phyloP scores from a whole-genome alignment of 257 asterid genomes.

The Cynanchum wilfordii region DNA sequence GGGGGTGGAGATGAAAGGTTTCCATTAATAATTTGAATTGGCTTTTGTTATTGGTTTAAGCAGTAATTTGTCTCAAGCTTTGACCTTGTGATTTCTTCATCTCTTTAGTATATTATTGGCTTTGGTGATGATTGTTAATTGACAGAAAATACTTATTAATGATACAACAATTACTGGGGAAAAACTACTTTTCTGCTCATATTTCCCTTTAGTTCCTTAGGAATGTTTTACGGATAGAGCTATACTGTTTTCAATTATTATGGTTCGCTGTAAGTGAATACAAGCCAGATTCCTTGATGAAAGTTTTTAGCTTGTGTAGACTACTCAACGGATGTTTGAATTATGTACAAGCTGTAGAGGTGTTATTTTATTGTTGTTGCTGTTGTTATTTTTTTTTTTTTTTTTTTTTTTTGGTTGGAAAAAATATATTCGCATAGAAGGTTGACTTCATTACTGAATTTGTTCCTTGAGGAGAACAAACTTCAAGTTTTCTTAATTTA shows the following conservation, averaged over 20 bases:
- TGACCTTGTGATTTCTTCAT: background rate
- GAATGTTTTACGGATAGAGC: background rate
- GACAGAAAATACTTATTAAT: background rate
- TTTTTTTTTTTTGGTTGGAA: no score
- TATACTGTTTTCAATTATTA: background rate
- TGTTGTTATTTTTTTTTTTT: no score
- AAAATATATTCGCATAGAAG: no score
- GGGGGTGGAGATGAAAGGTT: background rate
- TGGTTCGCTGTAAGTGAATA: background rate
- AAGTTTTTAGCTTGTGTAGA: background rate
- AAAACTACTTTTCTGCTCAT: constrained; percentile 6
- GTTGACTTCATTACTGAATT: background rate
- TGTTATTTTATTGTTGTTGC: background rate
- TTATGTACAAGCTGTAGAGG: background rate
- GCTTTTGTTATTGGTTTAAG: background rate
- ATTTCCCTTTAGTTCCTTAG: background rate
- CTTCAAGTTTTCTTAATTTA: background rate
- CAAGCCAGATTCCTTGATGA: background rate
- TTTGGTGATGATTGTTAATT: background rate
- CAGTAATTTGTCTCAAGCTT: background rate
- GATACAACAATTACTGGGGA: background rate
- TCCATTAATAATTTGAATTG: background rate
- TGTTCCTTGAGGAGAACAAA: background rate
- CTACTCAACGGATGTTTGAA: background rate
- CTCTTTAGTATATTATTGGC: background rate